These are phyloP conservation scores for Stephania japonica DNA, from an alignment of 164 flowering plant genomes.

Conservation along the genomic window DNA sequence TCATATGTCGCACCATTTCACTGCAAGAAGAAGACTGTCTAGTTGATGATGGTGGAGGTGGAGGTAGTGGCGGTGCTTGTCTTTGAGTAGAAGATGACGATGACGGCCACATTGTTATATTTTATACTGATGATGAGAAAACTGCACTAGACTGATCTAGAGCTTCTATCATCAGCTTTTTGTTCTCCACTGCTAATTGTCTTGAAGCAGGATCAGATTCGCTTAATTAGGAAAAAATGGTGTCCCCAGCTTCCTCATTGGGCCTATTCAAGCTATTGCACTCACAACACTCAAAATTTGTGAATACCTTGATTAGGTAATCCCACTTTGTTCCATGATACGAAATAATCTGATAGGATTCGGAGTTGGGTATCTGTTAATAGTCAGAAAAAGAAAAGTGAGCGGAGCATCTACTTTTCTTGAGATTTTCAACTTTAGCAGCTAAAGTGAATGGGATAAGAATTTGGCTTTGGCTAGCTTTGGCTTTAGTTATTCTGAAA, in stretches of 20 bases:
- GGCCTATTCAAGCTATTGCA: too few relatives aligned
- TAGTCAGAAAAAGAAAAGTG: background rate
- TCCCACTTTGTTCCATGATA: too few relatives aligned
- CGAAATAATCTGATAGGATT: background rate
- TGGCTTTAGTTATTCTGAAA: background rate
- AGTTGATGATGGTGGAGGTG: conserved; percentile 18
- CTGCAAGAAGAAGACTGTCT: conserved; percentile 23
- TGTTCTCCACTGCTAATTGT: too few relatives aligned
- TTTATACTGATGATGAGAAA: background rate
- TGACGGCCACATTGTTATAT: background rate
- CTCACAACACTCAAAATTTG: too few relatives aligned
- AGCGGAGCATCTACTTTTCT: background rate
- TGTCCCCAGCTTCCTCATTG: too few relatives aligned
- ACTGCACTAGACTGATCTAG: background rate
- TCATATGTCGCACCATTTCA: conserved; percentile 45
- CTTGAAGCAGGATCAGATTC: too few relatives aligned
- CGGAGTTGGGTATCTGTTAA: background rate
- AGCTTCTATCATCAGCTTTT: too few relatives aligned
- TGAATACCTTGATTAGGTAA: too few relatives aligned
- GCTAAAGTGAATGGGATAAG: background rate
- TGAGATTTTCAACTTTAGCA: background rate
- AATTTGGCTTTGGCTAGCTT: background rate
- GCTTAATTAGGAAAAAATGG: too few relatives aligned
- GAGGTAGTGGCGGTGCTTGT: too few relatives aligned
- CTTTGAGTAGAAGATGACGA: conserved; percentile 14